These are phyloP conservation scores for Eucalyptus dawsonii DNA, from an alignment of 345 rosid genomes.

Conservation along the genomic window DNA sequence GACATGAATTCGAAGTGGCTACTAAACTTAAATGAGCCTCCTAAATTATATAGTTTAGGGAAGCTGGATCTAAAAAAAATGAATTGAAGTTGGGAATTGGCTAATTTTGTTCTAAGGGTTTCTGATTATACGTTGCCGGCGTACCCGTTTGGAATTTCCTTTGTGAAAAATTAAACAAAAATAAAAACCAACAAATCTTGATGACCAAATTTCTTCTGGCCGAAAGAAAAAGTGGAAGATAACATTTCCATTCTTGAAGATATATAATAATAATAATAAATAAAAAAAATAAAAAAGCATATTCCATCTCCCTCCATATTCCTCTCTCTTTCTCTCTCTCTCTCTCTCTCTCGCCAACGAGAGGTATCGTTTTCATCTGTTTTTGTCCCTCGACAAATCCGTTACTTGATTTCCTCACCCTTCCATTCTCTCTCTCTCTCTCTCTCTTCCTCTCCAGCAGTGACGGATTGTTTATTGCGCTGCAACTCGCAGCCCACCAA, in stretches of 20 bases:
- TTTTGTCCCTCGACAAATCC: not conserved
- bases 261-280: not conserved
- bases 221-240: not conserved
- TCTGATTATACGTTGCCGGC: not conserved
- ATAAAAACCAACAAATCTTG: not conserved
- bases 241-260: not conserved
- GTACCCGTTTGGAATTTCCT: not conserved
- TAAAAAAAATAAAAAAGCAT: not conserved
- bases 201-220: not conserved
- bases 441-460: not conserved
- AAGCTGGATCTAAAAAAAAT: not conserved
- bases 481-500: not conserved
- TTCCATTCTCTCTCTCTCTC: not conserved
- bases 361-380: not conserved
- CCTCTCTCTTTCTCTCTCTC: not conserved
- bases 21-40: not conserved
- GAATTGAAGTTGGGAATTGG: not conserved
- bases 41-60: not conserved
- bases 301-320: not conserved
- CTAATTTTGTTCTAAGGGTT: not conserved
- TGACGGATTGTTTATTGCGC: not conserved
- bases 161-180: not conserved
- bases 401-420: not conserved
- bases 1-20: not conserved
- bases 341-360: not conserved